Base-by-base conservation (phyloP, 257 asterid species). In the Gentiana macrophylla region DNA sequence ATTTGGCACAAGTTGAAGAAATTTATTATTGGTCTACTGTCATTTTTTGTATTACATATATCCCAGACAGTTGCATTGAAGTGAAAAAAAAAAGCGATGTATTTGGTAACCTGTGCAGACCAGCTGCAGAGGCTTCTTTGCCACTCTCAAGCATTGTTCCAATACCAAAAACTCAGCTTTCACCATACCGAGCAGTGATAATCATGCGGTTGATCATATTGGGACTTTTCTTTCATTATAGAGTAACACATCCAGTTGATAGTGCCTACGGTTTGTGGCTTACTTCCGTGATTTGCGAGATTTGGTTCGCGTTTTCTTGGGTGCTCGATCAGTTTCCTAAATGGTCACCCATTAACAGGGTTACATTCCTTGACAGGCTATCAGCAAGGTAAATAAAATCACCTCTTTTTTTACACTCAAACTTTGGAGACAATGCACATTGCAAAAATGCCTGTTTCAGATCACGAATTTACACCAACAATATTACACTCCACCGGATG, bases 241-340 rank as follows among this genome's bases (percentile, higher is more conserved):
- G 99, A 62, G 83, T 92, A 6, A 92, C 97, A 10, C 72, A 92
- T 70, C 97, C 99, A 1, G 99, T 92, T 35, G 95, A 88, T 9
- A 84, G 93, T 52, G 97, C 99, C 35, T 78, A 78, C 54, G 85
- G 84, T 9, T 75, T 92, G 13, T 92, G 99, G 99, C 84, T 92
- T 56, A 83, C 88, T 52, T 92, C 99, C 4, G 97, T 92, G 44
- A 83, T 88, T 37, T 92, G 97, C 65, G 99, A 92, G 85, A 84
- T 92, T 57, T 92, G 99, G 99, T 88, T 92, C 52, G 99, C 97
- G 0, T 72, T 92, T 56, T 88, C 97, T 0, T 92, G 99, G 99
- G 76, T 92, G 45, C 78, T 92, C 46, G 99, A 92, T 83, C 99
- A 92, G 80, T 92, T 92, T 79, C 99, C 97, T 32, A 92, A 92